A percentile compares a stretch with the other conserved stretches of the same genome.
phyloP scores from a whole-genome alignment of 345 rosid species.

The Capsella bursapastoris region DNA sequence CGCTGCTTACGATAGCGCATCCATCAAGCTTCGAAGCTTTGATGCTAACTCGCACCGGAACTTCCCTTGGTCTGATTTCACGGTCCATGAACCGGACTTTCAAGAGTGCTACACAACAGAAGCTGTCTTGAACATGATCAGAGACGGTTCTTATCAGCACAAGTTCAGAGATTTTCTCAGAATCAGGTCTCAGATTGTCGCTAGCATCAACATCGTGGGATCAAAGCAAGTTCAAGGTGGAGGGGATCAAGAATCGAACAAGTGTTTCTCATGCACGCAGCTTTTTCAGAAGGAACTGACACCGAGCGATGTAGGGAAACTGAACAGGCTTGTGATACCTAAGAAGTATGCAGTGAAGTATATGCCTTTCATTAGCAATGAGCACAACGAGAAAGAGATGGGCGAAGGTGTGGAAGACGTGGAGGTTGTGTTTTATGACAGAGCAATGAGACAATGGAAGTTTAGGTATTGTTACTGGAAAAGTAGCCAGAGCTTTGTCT shows the following conservation, averaged over 20 bases:
- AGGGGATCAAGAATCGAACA: constrained; percentile 20
- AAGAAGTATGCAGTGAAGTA: constrained; percentile 68
- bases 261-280: constrained; percentile 39
- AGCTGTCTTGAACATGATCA: constrained; percentile 61
- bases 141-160: constrained; percentile 67
- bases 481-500: constrained; percentile 89
- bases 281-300: constrained; percentile 80
- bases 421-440: constrained; percentile 65
- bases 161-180: constrained; percentile 54
- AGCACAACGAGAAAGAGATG: constrained; percentile 22
- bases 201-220: constrained; percentile 17
- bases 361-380: constrained; percentile 50
- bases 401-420: constrained; percentile 38
- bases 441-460: constrained; percentile 69
- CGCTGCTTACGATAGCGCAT: constrained; percentile 67
- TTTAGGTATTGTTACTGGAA: constrained; percentile 90
- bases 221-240: constrained; percentile 27
- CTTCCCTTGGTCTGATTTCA: constrained; percentile 56
- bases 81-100: constrained; percentile 55
- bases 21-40: constrained; percentile 51
- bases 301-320: constrained; percentile 88
- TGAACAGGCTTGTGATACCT: constrained; percentile 86
- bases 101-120: constrained; percentile 48
- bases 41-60: constrained; percentile 61
- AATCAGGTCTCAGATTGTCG: constrained; percentile 24